A percentile compares a stretch with the other conserved stretches of the same genome.
Conservation (phyloP, 176 grass and related monocot genomes). For the Bonia amplexicaulis region DNA sequence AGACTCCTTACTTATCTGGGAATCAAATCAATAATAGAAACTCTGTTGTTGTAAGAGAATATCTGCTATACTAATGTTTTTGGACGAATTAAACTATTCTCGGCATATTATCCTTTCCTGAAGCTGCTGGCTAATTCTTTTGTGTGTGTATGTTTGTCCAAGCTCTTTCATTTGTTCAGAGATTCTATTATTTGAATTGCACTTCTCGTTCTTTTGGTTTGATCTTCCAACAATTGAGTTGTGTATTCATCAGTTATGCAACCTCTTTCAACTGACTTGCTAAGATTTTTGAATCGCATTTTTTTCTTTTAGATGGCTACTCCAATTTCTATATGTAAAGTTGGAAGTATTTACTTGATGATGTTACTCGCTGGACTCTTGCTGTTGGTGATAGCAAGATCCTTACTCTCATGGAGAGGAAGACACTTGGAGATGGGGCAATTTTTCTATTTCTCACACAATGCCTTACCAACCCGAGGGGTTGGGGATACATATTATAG, state of each 20-base stretch:
- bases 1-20: neutral
- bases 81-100: neutral
- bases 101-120: neutral
- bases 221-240: neutral
- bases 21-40: neutral
- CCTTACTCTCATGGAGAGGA: no score
- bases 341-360: conserved; percentile 13
- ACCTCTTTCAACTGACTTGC: neutral
- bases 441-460: no score
- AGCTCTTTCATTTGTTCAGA: neutral
- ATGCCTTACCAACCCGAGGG: no score
- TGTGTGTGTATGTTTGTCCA: neutral
- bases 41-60: neutral
- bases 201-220: neutral
- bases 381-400: no score
- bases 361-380: no score
- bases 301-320: neutral
- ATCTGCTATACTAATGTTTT: neutral
- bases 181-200: conserved; percentile 11
- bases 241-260: neutral
- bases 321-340: neutral
- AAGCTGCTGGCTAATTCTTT: neutral
- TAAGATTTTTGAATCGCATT: neutral
- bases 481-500: no score
- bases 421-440: no score